phyloP scores from a whole-genome alignment of 2,329 filamentous ascomycete species.

The Pseudonectria buxi region DNA sequence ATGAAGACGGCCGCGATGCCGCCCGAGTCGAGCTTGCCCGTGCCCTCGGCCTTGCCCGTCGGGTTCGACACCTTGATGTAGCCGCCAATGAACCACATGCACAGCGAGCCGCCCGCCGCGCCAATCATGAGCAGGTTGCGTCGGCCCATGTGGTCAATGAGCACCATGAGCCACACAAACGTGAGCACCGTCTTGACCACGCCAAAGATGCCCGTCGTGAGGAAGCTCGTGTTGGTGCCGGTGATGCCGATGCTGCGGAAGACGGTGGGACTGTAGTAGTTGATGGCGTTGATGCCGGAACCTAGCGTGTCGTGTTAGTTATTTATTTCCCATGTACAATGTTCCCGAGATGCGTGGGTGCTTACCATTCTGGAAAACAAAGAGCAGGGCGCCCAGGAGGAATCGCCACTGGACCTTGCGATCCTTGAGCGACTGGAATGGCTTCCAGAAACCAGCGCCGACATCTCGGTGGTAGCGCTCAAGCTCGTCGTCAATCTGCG shows the following conservation, averaged over 20 bases:
- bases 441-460: conserved; percentile 68
- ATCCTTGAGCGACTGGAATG: conserved; percentile 52
- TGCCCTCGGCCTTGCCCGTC: conserved; percentile 38
- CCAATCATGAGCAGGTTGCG: conserved; percentile 59
- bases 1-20: conserved; percentile 62
- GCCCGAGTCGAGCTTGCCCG: conserved; percentile 29
- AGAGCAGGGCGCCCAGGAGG: conserved; percentile 65
- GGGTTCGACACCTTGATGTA: conserved; percentile 32
- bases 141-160: conserved; percentile 54
- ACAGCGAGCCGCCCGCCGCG: conserved; percentile 53
- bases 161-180: conserved; percentile 60
- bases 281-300: conserved; percentile 68
- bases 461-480: conserved; percentile 57
- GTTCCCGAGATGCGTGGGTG: neutral
- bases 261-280: conserved; percentile 56
- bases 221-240: conserved; percentile 37
- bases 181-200: conserved; percentile 67
- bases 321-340: conserved; percentile 17
- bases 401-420: conserved; percentile 62
- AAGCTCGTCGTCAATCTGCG: conserved; percentile 62
- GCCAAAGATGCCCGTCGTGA: conserved; percentile 69
- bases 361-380: conserved; percentile 69
- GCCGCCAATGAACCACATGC: conserved; percentile 56
- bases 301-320: conserved; percentile 14
- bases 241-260: conserved; percentile 41